Base-by-base conservation (phyloP, 2,329 filamentous ascomycete species). In the Neophaeococcomyces aloes region DNA sequence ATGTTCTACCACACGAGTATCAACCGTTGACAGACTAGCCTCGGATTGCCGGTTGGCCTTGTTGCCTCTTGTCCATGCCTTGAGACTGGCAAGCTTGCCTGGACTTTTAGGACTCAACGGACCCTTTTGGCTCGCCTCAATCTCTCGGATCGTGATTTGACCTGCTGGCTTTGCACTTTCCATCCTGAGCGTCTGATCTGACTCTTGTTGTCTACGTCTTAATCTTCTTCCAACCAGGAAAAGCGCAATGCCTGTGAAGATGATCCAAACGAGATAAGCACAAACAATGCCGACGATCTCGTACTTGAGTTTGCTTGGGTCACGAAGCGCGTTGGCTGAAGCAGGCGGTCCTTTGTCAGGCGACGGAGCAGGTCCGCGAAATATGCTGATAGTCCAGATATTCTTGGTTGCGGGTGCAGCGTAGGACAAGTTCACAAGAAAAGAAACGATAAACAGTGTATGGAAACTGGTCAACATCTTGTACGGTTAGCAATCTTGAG, bases 201-300 rank as follows among this genome's bases (percentile, higher is more conserved):
- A 72, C 56, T 72, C 59, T 59, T 75, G 62, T 51, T 69, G 65
- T 64, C 67, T 61, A 54, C 65, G 53, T 64, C 71, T 61, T 57
- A 72, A 57, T 69, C 74, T 61, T 70, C 75, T 60, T 61, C 78
- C 61, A 61, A 86, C 69, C 17, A 75, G 61, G 32, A 86, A 67
- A 6, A 87, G 67, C 36, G 76, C 66, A 27, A 77, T 68, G 55
- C 85, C 80, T 56, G 91, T 77, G 56, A 91, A 63, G 56, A 86
- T 71, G 58, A 93, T 72, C 29, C 79, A 84, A 48, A 86, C 62
- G 46, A 88, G 72, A 76, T 95, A 95, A 47, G 84, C 81, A 48
- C 81, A 86, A 47, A 89, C 74, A 48, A 96, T 83, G 53, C 81
- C 86, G 51, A 83, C 82, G 54, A 95, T 80, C 63, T 95, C 82